Evolutionary conservation across 2,329 filamentous ascomycete species (phyloP).

Genomic region (Zalaria sp.): DNA sequence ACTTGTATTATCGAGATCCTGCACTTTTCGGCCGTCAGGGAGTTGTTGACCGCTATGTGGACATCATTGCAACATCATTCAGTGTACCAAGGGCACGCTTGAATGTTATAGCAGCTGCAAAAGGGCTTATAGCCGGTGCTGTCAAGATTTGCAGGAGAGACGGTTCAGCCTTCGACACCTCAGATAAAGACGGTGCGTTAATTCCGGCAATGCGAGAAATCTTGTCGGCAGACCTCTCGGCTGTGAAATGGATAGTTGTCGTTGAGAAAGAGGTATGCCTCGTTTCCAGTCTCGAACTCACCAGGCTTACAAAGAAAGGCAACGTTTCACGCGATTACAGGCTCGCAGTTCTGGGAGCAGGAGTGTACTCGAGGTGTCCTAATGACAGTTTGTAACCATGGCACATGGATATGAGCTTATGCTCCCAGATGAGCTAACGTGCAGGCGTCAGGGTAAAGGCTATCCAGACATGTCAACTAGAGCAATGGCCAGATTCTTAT

Average conservation of each 20-base stretch:
- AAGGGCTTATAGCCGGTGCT: constrained; percentile 53
- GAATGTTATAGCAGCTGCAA: constrained; percentile 64
- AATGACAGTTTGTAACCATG: constrained; percentile 41
- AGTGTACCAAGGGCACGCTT: constrained; percentile 48
- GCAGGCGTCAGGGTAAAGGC: constrained; percentile 51
- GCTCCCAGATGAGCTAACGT: too few species aligned
- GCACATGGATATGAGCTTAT: constrained; percentile 3
- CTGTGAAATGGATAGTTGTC: constrained; percentile 51
- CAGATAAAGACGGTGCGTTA: constrained; percentile 40
- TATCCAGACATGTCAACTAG: constrained; percentile 65
- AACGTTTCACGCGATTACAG: constrained; percentile 55
- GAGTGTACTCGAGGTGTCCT: constrained; percentile 45
- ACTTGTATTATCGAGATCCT: constrained; percentile 67
- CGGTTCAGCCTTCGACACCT: constrained; percentile 26
- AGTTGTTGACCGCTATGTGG: constrained; percentile 57
- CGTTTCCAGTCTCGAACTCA: neutral
- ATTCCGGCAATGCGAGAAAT: constrained; percentile 43
- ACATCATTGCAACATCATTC: constrained; percentile 60
- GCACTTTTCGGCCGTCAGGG: constrained; percentile 56
- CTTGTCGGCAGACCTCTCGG: constrained; percentile 33
- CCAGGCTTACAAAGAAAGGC: constrained; percentile 36
- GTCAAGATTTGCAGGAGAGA: constrained; percentile 34
- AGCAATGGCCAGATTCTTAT: constrained; percentile 45
- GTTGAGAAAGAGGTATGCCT: constrained; percentile 60
- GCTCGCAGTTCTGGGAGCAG: constrained; percentile 39